Percentiles rank a stretch among this genome's conserved stretches.
Evolutionary conservation across 163 green algal species (phyloP).

Genomic region (Scenedesmus sp.): DNA sequence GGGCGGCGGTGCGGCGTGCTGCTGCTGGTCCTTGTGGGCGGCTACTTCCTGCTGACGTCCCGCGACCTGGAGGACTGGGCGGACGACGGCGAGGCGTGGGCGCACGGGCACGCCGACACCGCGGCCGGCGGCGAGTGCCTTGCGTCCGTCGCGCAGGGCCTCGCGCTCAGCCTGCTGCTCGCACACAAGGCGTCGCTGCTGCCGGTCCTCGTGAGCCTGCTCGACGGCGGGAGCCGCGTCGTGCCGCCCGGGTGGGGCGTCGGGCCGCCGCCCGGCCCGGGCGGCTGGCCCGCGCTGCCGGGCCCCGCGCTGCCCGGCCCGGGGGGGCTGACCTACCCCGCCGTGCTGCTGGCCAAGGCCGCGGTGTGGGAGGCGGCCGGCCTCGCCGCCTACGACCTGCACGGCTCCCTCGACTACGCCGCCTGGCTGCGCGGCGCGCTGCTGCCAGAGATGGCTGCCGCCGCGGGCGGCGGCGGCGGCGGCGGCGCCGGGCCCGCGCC

Average conservation of each 20-base stretch:
- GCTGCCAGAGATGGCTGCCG: slow-evolving; percentile 46
- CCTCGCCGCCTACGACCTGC: slow-evolving; percentile 74
- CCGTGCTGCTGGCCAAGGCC: slow-evolving; percentile 70
- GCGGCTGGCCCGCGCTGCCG: slow-evolving; percentile 8
- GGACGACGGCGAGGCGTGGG: slow-evolving; percentile 67
- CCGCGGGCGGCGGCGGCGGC: not conserved
- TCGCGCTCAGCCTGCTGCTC: slow-evolving; percentile 73
- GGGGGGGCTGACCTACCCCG: not conserved
- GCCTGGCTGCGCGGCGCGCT: slow-evolving; percentile 64
- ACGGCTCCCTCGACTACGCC: slow-evolving; percentile 80
- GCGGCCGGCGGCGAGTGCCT: slow-evolving; percentile 67
- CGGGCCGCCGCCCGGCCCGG: not conserved
- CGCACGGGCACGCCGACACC: slow-evolving; percentile 58
- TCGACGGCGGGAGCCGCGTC: slow-evolving; percentile 44
- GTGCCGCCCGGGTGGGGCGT: slow-evolving; percentile 40
- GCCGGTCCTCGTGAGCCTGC: slow-evolving; percentile 62
- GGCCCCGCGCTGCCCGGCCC: not conserved
- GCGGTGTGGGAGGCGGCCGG: slow-evolving; percentile 73
- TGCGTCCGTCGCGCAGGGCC: slow-evolving; percentile 68
- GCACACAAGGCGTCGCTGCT: slow-evolving; percentile 63
- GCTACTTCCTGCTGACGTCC: slow-evolving; percentile 43
- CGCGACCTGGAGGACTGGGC: slow-evolving; percentile 69
- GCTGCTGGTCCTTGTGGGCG: slow-evolving; percentile 49
- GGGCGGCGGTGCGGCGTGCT: slow-evolving; percentile 15
- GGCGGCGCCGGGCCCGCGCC: no score